phyloP scores from a whole-genome alignment of 2,329 filamentous ascomycete genomes.

The Fusarium sublunatum region DNA sequence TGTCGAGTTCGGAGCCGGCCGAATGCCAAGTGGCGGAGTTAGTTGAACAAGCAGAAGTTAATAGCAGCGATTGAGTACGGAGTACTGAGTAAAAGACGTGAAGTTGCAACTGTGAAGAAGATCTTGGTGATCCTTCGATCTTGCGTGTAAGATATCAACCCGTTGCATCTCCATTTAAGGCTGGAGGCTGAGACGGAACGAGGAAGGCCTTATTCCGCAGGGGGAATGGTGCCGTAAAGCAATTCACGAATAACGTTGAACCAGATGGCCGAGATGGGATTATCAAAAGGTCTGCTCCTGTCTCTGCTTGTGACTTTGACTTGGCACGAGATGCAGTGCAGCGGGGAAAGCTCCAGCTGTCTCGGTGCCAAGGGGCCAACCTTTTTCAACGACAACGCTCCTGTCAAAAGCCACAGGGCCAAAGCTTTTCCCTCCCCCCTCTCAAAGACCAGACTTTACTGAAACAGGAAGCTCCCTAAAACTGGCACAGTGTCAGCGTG shows the following conservation, averaged over 20 bases:
- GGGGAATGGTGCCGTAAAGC: constrained; percentile 42
- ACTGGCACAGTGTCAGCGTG: constrained; percentile 40
- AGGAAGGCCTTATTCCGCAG: constrained; percentile 45
- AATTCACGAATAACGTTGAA: constrained; percentile 44
- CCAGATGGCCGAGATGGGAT: constrained; percentile 45
- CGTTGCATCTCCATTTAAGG: constrained; percentile 46
- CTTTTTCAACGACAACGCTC: constrained; percentile 29
- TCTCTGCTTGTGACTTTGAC: constrained; percentile 29
- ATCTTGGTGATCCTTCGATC: constrained; percentile 21
- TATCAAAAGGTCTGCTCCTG: constrained; percentile 32
- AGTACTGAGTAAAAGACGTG: background rate
- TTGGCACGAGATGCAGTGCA: constrained; percentile 30
- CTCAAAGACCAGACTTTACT: constrained; percentile 28
- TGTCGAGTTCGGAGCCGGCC: constrained; percentile 31
- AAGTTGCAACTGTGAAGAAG: background rate
- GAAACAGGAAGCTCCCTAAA: constrained; percentile 43
- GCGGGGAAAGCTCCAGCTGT: constrained; percentile 39
- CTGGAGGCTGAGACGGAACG: constrained; percentile 43
- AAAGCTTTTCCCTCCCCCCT: constrained; percentile 21
- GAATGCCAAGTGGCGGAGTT: constrained; percentile 18
- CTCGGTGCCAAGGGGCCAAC: constrained; percentile 21
- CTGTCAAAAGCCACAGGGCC: constrained; percentile 23
- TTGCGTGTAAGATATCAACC: constrained; percentile 36
- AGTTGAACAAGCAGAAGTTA: constrained; percentile 5
- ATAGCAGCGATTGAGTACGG: background rate